Base-by-base conservation (phyloP, 1,284 basidiomycete genomes). In the Flammula alnicola region DNA sequence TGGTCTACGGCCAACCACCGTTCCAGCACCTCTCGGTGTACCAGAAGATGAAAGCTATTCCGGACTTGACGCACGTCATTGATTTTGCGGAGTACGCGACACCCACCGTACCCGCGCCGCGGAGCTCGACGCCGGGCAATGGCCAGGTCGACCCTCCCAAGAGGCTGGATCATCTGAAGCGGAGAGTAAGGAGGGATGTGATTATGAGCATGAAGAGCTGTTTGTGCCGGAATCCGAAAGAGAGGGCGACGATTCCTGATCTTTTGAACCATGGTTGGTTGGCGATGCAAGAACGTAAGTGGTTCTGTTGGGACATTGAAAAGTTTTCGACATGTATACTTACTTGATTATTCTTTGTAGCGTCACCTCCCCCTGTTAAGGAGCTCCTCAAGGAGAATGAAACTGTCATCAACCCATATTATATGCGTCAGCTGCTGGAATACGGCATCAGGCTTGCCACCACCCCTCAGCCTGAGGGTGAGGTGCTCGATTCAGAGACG, bases 1-100 rank as follows among this genome's bases (percentile, higher is more conserved):
- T 99, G 95, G 83, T 98, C 10, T 99, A 98, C 65, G 94, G 95
- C 8, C 83, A 84, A 16, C 91, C 95, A 0, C 96, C 97, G 1
- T 99, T 99, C 75, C 87, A 93, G 33, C 84, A 89, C 56, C 79
- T 96, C 17, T 79, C 82, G 0, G 81, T 93, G 29, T 86, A 87
- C 48, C 88, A 91, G 59, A 95, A 95, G 73, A 88, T 95, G 83
- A 87, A 87, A 57, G 88, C 87, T 5, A 96, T 96, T 54, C 88
- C 91, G 4, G 88, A 94, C 67, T 72, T 77, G 5, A 70, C 74
- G 3, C 77, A 92, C 59, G 68, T 75, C 23, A 95, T 96, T 55
- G 81, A 87, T 8, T 96, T 86, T 64, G 88, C 90, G 0, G 80
- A 84, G 29, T 80, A 79, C 49, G 73, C 86, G 0, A 69, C 76